phyloP scores from a whole-genome alignment of 2,329 filamentous ascomycete genomes.

The Cladobotryum protrusum region DNA sequence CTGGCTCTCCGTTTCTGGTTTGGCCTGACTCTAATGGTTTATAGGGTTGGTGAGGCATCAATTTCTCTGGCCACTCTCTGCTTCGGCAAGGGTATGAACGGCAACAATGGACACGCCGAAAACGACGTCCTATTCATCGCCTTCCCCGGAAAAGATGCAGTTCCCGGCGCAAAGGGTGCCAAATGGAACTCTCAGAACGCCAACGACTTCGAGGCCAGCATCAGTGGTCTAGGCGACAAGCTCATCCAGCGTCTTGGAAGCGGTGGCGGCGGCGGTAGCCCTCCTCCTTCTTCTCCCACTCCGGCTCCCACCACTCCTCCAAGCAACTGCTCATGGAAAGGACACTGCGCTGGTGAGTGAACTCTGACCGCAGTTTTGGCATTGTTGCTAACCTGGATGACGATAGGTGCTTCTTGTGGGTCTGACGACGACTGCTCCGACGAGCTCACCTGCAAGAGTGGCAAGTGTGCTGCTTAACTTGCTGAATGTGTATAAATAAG shows the following conservation, averaged over 20 bases:
- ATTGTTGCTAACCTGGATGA: too few relatives aligned
- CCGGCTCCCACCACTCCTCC: background rate
- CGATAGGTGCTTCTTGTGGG: slow-evolving; percentile 3
- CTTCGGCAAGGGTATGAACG: slow-evolving; percentile 47
- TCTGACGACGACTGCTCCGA: slow-evolving; percentile 14
- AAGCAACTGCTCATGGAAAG: slow-evolving; percentile 14
- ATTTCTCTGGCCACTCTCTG: slow-evolving; percentile 53
- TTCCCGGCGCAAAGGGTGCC: slow-evolving; percentile 47
- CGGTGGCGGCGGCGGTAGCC: slow-evolving; percentile 3
- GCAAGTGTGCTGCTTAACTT: slow-evolving; percentile 12
- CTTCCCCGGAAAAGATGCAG: slow-evolving; percentile 50
- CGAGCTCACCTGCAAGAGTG: slow-evolving; percentile 13
- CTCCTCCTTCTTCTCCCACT: background rate
- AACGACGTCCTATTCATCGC: slow-evolving; percentile 58
- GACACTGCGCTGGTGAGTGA: slow-evolving; percentile 11
- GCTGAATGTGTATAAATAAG: too few relatives aligned
- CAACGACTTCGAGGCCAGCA: slow-evolving; percentile 47
- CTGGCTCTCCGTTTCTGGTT: too few relatives aligned
- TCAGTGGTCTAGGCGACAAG: slow-evolving; percentile 43
- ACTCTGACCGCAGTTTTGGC: too few relatives aligned
- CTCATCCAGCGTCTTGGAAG: slow-evolving; percentile 35
- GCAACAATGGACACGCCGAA: slow-evolving; percentile 48
- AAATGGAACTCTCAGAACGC: slow-evolving; percentile 47
- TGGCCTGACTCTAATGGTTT: too few relatives aligned
- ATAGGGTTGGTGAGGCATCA: slow-evolving; percentile 46